Evolutionary conservation across 306 rosid genomes (phyloP).

Genomic region (Inga leiocalycina): DNA sequence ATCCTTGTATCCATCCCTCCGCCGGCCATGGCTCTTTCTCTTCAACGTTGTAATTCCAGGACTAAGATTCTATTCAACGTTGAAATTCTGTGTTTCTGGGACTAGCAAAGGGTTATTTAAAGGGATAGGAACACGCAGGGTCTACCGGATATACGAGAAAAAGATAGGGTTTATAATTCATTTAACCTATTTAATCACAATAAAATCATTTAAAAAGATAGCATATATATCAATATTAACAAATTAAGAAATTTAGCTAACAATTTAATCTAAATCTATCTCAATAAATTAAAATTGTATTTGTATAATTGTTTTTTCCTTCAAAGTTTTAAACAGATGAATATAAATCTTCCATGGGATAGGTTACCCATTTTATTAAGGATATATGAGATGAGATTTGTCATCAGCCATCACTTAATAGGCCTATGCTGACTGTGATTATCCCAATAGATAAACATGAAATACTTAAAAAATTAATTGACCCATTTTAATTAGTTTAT

Average conservation of each 20-base stretch:
- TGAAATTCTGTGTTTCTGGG: too few species aligned
- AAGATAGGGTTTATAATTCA: too few species aligned
- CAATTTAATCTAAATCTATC: background rate
- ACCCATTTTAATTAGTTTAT: background rate
- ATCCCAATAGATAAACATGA: background rate
- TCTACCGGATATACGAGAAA: too few species aligned
- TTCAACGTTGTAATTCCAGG: too few species aligned
- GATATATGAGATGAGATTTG: background rate
- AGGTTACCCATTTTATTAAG: too few species aligned
- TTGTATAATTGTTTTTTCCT: background rate
- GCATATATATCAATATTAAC: too few species aligned
- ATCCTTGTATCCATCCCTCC: conserved; percentile 35
- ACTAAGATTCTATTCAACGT: too few species aligned
- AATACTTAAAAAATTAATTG: background rate
- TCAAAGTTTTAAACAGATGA: background rate
- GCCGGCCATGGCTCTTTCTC: conserved; percentile 48
- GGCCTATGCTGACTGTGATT: background rate
- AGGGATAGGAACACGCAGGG: background rate
- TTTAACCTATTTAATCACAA: too few species aligned
- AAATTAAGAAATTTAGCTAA: background rate
- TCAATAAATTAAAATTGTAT: background rate
- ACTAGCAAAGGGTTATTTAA: too few species aligned
- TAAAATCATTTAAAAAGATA: too few species aligned
- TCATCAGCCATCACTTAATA: background rate
- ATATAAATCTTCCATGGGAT: background rate